Conservation (phyloP, 1,284 basidiomycete species). For the Papiliotrema flavescens region DNA sequence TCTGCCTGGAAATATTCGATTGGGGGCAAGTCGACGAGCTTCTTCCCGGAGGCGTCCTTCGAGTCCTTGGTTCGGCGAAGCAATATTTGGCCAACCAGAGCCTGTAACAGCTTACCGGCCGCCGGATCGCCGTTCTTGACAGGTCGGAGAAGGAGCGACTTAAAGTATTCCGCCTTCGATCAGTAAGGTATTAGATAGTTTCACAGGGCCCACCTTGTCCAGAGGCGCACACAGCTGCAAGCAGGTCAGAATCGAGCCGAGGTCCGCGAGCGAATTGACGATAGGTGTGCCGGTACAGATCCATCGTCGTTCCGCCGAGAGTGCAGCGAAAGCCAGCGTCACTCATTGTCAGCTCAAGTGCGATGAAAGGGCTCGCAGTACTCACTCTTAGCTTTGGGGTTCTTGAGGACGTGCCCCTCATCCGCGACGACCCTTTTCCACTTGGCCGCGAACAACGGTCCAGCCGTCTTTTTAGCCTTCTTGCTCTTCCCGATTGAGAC, state of each 20-base stretch:
- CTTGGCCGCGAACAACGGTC: constrained; percentile 61
- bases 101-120: constrained; percentile 71
- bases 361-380: background rate
- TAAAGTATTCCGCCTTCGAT: constrained; percentile 66
- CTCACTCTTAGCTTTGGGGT: constrained; percentile 70
- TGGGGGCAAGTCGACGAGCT: constrained; percentile 69
- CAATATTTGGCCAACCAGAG: constrained; percentile 76
- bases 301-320: constrained; percentile 74
- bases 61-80: constrained; percentile 84
- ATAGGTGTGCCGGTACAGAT: constrained; percentile 65
- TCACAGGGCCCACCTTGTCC: constrained; percentile 54
- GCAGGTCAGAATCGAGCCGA: constrained; percentile 79
- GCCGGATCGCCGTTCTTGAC: constrained; percentile 62
- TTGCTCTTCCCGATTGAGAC: constrained; percentile 27
- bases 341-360: constrained; percentile 45
- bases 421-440: constrained; percentile 89
- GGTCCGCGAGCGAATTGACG: constrained; percentile 76
- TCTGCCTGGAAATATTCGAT: constrained; percentile 53
- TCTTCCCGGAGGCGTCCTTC: constrained; percentile 70
- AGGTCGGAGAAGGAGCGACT: constrained; percentile 67
- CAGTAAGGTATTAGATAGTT: background rate
- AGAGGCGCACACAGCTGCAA: constrained; percentile 74
- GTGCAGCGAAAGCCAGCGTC: constrained; percentile 64
- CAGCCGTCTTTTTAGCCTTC: constrained; percentile 39
- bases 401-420: constrained; percentile 81